Evolutionary conservation across 352 stramenopile species (phyloP), one percentile per base, ranked within the genome.

Genomic region (Phytopythium aichiense): DNA sequence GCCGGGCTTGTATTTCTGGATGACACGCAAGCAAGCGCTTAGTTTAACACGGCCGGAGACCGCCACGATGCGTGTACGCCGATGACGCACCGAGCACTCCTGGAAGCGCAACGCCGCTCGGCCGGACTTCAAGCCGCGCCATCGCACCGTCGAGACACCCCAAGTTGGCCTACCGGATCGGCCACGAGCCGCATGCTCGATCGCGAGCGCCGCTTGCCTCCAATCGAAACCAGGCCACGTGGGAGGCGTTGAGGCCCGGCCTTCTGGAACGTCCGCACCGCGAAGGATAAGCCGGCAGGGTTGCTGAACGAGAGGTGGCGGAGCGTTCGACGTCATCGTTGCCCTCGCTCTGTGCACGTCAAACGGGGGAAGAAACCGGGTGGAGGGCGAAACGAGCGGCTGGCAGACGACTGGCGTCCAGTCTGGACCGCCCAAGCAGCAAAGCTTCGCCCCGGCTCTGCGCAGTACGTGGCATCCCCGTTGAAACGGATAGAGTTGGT

Each of bases 51-150:
- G 25, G 54, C 22, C 20, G 23, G 23, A 43, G n/a, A 4, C 28
- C 23, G 25, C 54, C 7, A 28, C 23, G 48, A 56, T 77, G 67
- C 64, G 70, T 74, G 63, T 74, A 67, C 60, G 56, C 28, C 40
- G 70, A 77, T 77, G 61, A 66, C 70, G 46, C 45, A 13, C 45
- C 56, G 23, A 40, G 20, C 46, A 56, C 28, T n/a, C 43, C 31
- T n/a, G 49, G 64, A 74, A 77, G 58, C 64, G 70, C 67, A 74
- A 76, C 38, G n/a, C 45, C 8, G 45, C 45, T 30, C 4, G 20
- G 9, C 46, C 5, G 2, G 23, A 53, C 46, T 53, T 53, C 46
- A 53, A 53, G 46, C 46, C 1, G 46, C 46, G 7, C 7, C 20
- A 25, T 28, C 18, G 42, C 20, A 25, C 42, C 38, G 6, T 18